These are phyloP conservation scores for Luffa aegyptiaca DNA, from an alignment of 306 rosid species.

Conservation along the genomic window DNA sequence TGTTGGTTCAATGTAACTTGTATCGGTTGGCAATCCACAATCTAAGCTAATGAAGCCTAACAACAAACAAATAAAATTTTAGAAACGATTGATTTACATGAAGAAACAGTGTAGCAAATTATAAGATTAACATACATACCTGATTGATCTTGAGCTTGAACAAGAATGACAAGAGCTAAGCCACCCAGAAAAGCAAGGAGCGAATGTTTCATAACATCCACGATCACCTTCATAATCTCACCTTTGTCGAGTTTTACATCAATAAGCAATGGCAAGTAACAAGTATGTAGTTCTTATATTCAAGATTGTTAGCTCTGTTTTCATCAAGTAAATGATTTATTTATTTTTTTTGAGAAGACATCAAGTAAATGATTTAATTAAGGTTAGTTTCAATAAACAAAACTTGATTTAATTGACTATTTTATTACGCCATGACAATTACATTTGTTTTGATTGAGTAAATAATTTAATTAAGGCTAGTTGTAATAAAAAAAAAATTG, in stretches of 20 bases:
- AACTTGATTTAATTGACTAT: neutral
- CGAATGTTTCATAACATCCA: neutral
- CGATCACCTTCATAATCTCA: neutral
- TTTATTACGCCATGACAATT: too few species aligned
- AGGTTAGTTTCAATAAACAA: neutral
- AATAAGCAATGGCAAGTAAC: neutral
- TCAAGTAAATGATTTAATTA: neutral
- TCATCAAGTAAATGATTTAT: neutral
- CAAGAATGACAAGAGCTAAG: neutral
- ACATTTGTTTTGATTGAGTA: too few species aligned
- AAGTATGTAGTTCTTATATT: neutral
- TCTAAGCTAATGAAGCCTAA: conserved; percentile 25
- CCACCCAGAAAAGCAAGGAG: neutral
- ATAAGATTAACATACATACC: neutral
- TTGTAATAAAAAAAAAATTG: too few species aligned
- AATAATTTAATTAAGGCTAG: too few species aligned
- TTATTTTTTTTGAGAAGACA: too few species aligned
- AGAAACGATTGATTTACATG: too few species aligned
- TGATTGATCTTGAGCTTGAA: neutral
- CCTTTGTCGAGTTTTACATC: too few species aligned
- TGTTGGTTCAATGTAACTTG: neutral
- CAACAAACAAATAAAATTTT: neutral
- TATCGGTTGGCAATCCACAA: neutral
- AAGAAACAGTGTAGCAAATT: neutral
- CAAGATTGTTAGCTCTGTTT: neutral